A percentile compares a stretch with the other conserved stretches of the same genome.
Evolutionary conservation across 768 basidiomycete species (phyloP).

Genomic region (Pleurotus tuber-regium): DNA sequence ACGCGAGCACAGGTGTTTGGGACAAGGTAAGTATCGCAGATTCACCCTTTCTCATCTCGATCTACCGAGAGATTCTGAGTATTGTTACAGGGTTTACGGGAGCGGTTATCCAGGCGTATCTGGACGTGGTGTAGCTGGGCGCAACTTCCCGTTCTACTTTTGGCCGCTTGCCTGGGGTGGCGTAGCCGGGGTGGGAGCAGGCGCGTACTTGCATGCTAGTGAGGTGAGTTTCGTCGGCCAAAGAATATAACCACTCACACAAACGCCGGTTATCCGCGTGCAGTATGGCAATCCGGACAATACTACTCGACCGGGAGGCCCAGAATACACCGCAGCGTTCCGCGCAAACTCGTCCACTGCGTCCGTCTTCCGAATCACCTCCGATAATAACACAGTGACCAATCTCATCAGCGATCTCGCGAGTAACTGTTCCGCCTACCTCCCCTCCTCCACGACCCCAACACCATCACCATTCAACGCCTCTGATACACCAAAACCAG

Average conservation of each 20-base stretch:
- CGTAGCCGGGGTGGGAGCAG: slow-evolving; percentile 20
- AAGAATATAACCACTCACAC: background rate
- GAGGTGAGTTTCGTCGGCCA: slow-evolving; percentile 33
- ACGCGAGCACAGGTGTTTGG: slow-evolving; percentile 44
- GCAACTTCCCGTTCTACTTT: slow-evolving; percentile 61
- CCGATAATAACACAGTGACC: slow-evolving; percentile 43
- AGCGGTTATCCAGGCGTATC: slow-evolving; percentile 58
- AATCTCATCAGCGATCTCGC: slow-evolving; percentile 35
- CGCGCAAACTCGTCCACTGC: slow-evolving; percentile 28
- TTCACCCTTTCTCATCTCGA: background rate
- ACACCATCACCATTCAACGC: slow-evolving; percentile 29
- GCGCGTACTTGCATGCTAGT: slow-evolving; percentile 23
- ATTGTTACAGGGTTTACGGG: slow-evolving; percentile 45
- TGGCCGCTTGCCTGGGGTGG: slow-evolving; percentile 61
- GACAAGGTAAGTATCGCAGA: slow-evolving; percentile 30
- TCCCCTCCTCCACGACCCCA: slow-evolving; percentile 25
- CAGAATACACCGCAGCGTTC: slow-evolving; percentile 36
- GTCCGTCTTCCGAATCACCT: slow-evolving; percentile 40
- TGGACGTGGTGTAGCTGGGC: slow-evolving; percentile 43
- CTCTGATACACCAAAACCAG: slow-evolving; percentile 31
- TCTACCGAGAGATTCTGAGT: slow-evolving; percentile 12
- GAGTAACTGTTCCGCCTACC: slow-evolving; percentile 36
- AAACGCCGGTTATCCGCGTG: no score
- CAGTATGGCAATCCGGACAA: slow-evolving; percentile 48
- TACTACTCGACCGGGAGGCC: slow-evolving; percentile 44